Base-by-base conservation (phyloP, 176 grass and related monocot genomes). In the Elaeis guineensis region DNA sequence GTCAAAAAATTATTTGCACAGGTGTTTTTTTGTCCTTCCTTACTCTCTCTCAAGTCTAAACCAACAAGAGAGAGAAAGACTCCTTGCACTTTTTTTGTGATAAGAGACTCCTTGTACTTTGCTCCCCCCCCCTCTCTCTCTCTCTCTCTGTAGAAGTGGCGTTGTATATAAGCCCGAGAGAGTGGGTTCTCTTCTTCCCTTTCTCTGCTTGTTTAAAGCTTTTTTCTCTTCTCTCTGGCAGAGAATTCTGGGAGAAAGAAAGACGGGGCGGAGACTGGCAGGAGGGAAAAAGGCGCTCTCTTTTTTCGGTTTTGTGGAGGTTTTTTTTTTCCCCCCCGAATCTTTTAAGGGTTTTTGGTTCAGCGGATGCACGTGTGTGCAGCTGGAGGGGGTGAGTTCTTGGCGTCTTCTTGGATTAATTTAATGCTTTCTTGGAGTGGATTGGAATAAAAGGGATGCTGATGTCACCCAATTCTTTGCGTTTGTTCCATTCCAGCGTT, bases 361-460 rank as follows among this genome's bases (percentile, higher is more conserved):
- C n/a, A 51, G n/a, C 32, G 19, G 64, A 63, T 51, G 73, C 73
- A 76, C 64, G 64, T 68, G 55, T 68, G 55, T 66, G 55, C 25
- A 68, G 73, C 35, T 68, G 64, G 35, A 54, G 21, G 6, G 16
- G 58, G 17, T 61, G 58, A 32, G 58, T 55, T 55, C 53, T 21
- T 6, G 19, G 17, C 21, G n/a, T 55, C 54, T 55, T 19, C 7
- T 55, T 19, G 17, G n/a, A 61, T 67, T 67, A 26, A 44, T 76
- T 68, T 59, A 30, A 39, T 68, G 21, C 48, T 50, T 19, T 61
- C 26, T 17, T 32, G 35, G 12, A 61, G 17, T 65, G 48, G 62
- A 49, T 25, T 22, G 25, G 48, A 51, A 16, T 22, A 21, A 24
- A 22, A 64, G 5, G 19, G 49, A 12, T 61, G 4, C 17, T 61